Evolutionary conservation across 768 basidiomycete genomes (phyloP).

Genomic region (Rhizopogon salebrosus): DNA sequence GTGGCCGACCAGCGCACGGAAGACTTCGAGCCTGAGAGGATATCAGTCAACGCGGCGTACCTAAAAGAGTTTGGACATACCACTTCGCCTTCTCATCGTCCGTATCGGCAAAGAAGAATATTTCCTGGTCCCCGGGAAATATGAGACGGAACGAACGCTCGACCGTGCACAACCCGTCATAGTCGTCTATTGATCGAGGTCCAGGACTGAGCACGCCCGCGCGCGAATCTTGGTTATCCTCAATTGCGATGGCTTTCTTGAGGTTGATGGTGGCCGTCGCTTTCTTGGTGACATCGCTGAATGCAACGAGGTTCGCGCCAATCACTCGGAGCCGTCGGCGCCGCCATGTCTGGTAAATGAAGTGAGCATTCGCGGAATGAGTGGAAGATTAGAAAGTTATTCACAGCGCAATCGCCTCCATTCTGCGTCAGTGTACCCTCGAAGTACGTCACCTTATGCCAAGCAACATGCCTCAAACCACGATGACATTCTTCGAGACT

Average conservation of each 20-base stretch:
- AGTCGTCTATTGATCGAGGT: conserved; percentile 46
- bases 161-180: conserved; percentile 61
- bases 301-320: conserved; percentile 82
- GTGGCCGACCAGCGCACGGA: conserved; percentile 78
- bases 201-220: conserved; percentile 40
- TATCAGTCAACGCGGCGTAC: not conserved
- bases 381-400: conserved; percentile 23
- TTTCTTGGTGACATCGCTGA: conserved; percentile 90
- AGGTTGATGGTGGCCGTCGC: conserved; percentile 88
- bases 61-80: conserved; percentile 37
- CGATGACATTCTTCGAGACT: conserved; percentile 90
- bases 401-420: conserved; percentile 88
- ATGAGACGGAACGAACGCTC: conserved; percentile 82
- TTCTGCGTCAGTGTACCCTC: conserved; percentile 90
- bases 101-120: conserved; percentile 87
- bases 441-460: conserved; percentile 94
- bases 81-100: conserved; percentile 85
- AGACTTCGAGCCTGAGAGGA: conserved; percentile 69
- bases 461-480: conserved; percentile 83
- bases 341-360: conserved; percentile 61
- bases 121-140: conserved; percentile 74
- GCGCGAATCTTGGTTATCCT: conserved; percentile 68
- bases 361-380: not conserved
- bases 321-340: conserved; percentile 80
- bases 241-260: conserved; percentile 71